phyloP scores from a whole-genome alignment of 2,329 filamentous ascomycete species.

The Tolypocladium endophyticum region DNA sequence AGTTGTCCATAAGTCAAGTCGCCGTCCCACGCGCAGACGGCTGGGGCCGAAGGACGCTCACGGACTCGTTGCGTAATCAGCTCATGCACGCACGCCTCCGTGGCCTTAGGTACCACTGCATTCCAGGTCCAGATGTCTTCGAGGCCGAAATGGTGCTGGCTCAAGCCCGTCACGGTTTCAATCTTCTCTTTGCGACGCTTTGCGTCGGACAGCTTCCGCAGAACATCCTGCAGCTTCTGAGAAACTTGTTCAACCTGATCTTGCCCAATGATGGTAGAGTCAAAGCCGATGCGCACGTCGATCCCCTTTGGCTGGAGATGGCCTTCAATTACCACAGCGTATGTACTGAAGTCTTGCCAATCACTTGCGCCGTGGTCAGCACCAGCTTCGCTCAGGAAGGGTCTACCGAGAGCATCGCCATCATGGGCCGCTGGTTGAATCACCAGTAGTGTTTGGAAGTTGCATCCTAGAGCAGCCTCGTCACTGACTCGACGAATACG shows the following conservation, averaged over 20 bases:
- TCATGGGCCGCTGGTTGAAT: conserved; percentile 5
- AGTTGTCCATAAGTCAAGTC: conserved; percentile 8
- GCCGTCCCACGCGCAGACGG: conserved; percentile 15
- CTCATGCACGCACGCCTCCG: conserved; percentile 10
- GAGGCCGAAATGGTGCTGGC: conserved; percentile 5
- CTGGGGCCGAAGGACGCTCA: conserved; percentile 7
- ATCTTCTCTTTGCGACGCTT: background rate
- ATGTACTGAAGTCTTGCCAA: conserved; percentile 7
- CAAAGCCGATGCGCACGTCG: conserved; percentile 5
- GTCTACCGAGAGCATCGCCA: background rate
- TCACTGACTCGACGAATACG: conserved; percentile 12
- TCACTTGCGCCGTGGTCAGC: background rate
- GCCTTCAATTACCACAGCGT: conserved; percentile 6
- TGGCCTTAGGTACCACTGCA: conserved; percentile 3
- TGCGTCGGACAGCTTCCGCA: conserved; percentile 4
- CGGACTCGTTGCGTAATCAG: conserved; percentile 5
- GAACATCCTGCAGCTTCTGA: conserved; percentile 4
- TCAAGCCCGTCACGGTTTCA: conserved; percentile 2
- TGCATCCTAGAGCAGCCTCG: conserved; percentile 1
- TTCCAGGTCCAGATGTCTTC: conserved; percentile 10
- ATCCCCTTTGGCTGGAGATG: conserved; percentile 5
- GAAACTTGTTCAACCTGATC: conserved; percentile 3
- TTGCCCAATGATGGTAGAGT: conserved; percentile 2
- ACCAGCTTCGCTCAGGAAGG: conserved; percentile 1
- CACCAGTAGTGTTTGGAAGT: conserved; percentile 9